Evolutionary conservation across 805 yeast species (phyloP).

Genomic region (Candida stauntonica): DNA sequence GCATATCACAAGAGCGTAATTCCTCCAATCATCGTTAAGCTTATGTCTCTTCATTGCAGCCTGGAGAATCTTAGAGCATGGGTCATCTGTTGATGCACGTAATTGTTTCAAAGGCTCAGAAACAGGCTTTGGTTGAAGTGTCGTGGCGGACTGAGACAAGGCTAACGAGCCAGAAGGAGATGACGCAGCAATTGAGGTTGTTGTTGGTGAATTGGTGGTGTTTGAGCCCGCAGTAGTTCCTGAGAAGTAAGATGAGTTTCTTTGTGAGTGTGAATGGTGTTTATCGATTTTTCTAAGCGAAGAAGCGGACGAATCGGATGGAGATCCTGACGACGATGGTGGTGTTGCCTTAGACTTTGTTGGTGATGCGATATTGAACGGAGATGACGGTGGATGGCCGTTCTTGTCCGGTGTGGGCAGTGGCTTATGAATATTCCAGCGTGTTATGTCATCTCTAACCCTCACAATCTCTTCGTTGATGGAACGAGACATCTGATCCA

Average conservation of each 20-base stretch:
- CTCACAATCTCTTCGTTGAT: constrained; percentile 17
- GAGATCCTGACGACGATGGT: constrained; percentile 8
- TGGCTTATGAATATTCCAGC: constrained; percentile 14
- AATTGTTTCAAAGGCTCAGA: constrained; percentile 77
- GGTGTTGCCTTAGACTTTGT: constrained; percentile 17
- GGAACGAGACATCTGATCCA: constrained; percentile 8
- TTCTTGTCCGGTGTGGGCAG: constrained; percentile 24
- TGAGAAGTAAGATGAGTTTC: constrained; percentile 13
- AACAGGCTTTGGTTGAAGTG: constrained; percentile 19
- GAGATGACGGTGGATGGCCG: constrained; percentile 18
- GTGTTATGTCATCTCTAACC: constrained; percentile 17
- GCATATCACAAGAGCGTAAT: constrained; percentile 83
- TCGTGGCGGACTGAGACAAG: constrained; percentile 4
- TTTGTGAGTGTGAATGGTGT: constrained; percentile 7
- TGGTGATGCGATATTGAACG: constrained; percentile 30
- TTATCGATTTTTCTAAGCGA: constrained; percentile 8
- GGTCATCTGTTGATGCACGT: constrained; percentile 84
- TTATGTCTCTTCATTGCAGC: constrained; percentile 86
- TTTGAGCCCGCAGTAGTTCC: neutral
- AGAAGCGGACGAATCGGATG: constrained; percentile 6
- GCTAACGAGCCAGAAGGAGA: constrained; percentile 3
- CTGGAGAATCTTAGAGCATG: constrained; percentile 82
- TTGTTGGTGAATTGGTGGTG: constrained; percentile 19
- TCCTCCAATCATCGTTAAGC: constrained; percentile 76
- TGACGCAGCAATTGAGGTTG: constrained; percentile 14